Conservation (phyloP, 805 yeast species). For the Candida railenensis region DNA sequence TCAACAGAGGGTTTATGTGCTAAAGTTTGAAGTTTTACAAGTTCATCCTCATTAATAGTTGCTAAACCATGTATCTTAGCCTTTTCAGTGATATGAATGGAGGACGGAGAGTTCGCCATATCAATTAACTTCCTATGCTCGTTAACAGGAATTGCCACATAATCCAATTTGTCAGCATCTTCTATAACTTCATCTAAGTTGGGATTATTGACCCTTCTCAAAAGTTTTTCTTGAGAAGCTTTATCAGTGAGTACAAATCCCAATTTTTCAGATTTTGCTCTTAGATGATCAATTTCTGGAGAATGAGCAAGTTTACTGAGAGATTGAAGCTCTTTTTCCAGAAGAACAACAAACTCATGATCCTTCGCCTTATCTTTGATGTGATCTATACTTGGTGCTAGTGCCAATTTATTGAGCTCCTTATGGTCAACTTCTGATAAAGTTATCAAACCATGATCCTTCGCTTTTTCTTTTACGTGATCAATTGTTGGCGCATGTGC, state of each 20-base stretch:
- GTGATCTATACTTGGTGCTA: conserved; percentile 25
- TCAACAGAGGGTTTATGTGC: conserved; percentile 21
- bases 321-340: conserved; percentile 7
- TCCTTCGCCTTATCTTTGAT: conserved; percentile 11
- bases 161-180: conserved; percentile 19
- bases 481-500: conserved; percentile 19
- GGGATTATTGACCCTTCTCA: conserved; percentile 17
- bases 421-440: conserved; percentile 13
- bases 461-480: conserved; percentile 15
- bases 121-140: conserved; percentile 29
- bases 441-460: conserved; percentile 10
- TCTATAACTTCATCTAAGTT: conserved; percentile 20
- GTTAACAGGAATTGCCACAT: conserved; percentile 25
- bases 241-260: conserved; percentile 12
- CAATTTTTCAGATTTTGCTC: conserved; percentile 8
- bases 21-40: conserved; percentile 8
- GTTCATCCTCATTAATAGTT: conserved; percentile 13
- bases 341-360: conserved; percentile 1
- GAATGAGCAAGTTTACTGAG: conserved; percentile 9
- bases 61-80: conserved; percentile 15
- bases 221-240: conserved; percentile 16
- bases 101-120: conserved; percentile 21
- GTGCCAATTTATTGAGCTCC: conserved; percentile 13
- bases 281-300: conserved; percentile 23
- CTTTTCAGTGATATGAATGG: conserved; percentile 20